Base-by-base conservation (phyloP, 2,329 filamentous ascomycete genomes). In the Alternaria triticina region DNA sequence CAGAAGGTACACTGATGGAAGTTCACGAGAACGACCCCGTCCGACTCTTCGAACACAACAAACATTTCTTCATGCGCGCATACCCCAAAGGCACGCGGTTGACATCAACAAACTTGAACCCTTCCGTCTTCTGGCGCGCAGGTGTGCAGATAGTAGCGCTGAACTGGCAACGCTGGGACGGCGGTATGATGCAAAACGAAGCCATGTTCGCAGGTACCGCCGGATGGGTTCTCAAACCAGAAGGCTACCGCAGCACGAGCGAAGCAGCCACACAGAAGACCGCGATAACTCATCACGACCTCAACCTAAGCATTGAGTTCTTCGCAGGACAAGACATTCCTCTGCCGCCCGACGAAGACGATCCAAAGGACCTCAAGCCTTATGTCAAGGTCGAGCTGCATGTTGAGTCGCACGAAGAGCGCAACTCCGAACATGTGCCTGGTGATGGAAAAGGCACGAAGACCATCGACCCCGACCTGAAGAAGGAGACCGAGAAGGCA, bases 171-270 rank as follows among this genome's bases (percentile, higher is more conserved):
- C 90, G 90, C 65, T 90, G 91, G 79, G 94, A 97, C 74, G 91
- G 93, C 70, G 94, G 93, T 30, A 96, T 96, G 90, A 97, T 97
- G 95, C 86, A 97, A 13, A 97, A 97, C 75, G 90, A 96, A 75
- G 94, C 89, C 70, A 96, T 97, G 93, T 97, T 97, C 79, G 87
- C 89, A 2, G 91, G 89, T 10, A 91, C 92, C 54, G 83, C 87
- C 45, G 94, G 95, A 44, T 97, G 93, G 92, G 88, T 94, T 3
- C 84, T 96, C 65, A 97, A 97, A 80, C 94, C 94, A 0, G 78
- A 85, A 30, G 90, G 90, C 15, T 96, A 94, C 77, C 90, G 89
- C 51, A 81, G 78, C 65, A 72, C 66, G 63, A 81, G 74, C 60
- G 64, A 62, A 40, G 78, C 62, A 25, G 70, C 57, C 9, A 75